phyloP scores from a whole-genome alignment of 2,329 filamentous ascomycete genomes.

The Hypoxylon sp. region DNA sequence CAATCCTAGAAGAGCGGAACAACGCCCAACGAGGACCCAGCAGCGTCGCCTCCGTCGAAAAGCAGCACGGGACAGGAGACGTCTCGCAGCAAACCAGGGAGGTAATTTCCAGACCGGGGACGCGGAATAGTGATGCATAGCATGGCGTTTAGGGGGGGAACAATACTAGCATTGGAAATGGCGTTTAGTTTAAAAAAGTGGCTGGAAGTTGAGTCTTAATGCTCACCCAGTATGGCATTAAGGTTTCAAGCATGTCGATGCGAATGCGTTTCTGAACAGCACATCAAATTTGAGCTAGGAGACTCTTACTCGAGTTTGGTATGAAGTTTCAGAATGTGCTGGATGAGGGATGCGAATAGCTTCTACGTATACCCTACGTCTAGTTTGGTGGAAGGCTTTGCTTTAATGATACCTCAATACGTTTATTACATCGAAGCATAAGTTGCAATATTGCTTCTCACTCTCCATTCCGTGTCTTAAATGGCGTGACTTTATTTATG shows the following conservation, averaged over 20 bases:
- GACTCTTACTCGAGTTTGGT: neutral
- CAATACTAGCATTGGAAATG: conserved; percentile 24
- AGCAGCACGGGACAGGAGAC: neutral
- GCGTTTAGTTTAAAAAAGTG: conserved; percentile 7
- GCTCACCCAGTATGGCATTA: neutral
- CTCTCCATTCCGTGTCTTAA: neutral
- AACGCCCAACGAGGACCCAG: neutral
- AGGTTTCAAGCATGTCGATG: neutral
- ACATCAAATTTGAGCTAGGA: neutral
- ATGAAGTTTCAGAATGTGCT: neutral
- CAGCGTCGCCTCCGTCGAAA: neutral
- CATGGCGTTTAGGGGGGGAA: conserved; percentile 21
- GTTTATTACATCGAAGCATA: neutral
- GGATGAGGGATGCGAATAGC: neutral
- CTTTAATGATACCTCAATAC: neutral
- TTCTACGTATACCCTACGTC: neutral
- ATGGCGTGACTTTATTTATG: neutral
- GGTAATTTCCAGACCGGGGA: neutral
- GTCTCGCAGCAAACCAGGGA: neutral
- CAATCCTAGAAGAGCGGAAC: neutral
- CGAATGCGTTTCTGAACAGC: neutral
- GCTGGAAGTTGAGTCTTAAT: neutral
- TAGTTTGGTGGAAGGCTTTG: neutral
- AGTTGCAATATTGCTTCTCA: neutral
- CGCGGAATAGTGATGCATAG: conserved; percentile 21